A percentile compares a stretch with the other conserved stretches of the same genome.
These are phyloP conservation scores for Eucalyptus caleyi DNA, from an alignment of 345 rosid genomes.

Conservation along the genomic window DNA sequence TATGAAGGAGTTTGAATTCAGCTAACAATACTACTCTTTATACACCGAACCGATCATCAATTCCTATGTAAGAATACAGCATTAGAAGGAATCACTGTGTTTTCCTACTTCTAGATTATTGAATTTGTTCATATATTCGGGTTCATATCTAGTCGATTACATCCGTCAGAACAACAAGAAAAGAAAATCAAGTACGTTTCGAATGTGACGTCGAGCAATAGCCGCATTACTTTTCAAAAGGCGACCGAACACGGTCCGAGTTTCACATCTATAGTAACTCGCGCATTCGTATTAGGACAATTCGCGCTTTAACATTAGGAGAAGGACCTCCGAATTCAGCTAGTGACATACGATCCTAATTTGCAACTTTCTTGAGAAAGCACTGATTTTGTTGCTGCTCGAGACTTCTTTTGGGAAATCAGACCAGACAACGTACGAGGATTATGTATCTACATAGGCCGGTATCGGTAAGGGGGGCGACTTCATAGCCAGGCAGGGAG, in stretches of 20 bases:
- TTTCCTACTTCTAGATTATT: background rate
- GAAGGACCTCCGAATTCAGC: background rate
- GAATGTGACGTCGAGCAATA: background rate
- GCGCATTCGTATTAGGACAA: accelerated
- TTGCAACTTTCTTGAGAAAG: background rate
- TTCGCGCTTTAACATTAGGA: background rate
- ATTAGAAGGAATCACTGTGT: background rate
- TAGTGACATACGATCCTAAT: background rate
- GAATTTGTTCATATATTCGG: background rate
- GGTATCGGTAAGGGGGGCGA: background rate
- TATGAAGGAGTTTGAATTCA: accelerated
- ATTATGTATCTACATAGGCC: background rate
- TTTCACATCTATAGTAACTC: background rate
- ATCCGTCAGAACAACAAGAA: background rate
- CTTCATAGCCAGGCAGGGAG: constrained; percentile 46
- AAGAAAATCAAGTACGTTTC: background rate
- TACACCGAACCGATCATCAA: accelerated
- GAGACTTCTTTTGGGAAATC: background rate
- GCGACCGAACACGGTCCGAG: background rate
- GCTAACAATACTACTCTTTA: no score
- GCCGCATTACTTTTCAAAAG: accelerated
- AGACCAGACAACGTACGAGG: background rate
- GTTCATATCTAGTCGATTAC: background rate
- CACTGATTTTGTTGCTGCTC: background rate
- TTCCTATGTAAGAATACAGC: background rate